These are phyloP conservation scores for Gryganskiella cystojenkinii DNA, from an alignment of 192 early-diverging fungal genomes.

Conservation along the genomic window DNA sequence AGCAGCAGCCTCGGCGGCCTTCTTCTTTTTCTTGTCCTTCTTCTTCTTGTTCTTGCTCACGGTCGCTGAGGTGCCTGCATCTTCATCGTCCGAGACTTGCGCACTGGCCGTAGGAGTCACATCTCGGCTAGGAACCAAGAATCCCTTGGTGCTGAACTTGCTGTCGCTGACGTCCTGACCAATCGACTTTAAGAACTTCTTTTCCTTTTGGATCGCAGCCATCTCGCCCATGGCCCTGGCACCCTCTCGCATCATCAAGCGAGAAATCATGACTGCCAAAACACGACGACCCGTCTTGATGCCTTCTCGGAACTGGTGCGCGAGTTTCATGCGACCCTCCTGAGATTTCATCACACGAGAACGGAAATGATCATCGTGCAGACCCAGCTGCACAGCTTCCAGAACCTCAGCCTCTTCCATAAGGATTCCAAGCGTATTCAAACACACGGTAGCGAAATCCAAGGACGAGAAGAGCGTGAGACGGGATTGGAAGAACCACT, in stretches of 20 bases:
- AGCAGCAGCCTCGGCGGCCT: conserved; percentile 29
- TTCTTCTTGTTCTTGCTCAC: conserved; percentile 58
- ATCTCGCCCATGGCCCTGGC: conserved; percentile 72
- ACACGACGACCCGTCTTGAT: conserved; percentile 74
- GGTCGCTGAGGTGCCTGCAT: conserved; percentile 2
- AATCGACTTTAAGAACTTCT: conserved; percentile 63
- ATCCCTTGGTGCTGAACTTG: conserved; percentile 37
- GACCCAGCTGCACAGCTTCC: conserved; percentile 67
- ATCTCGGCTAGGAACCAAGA: conserved; percentile 41
- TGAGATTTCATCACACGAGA: conserved; percentile 69
- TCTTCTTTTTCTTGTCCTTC: conserved; percentile 51
- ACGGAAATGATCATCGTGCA: conserved; percentile 54
- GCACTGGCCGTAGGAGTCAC: conserved; percentile 42
- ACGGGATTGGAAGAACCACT: conserved; percentile 67
- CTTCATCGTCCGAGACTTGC: conserved; percentile 40
- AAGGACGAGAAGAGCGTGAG: conserved; percentile 65
- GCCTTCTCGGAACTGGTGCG: conserved; percentile 76
- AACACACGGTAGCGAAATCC: conserved; percentile 64
- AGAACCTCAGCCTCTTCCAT: conserved; percentile 81
- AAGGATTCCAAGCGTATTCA: conserved; percentile 72
- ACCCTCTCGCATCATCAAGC: conserved; percentile 80
- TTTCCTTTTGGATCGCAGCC: conserved; percentile 63
- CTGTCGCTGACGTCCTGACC: conserved; percentile 49
- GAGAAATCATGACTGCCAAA: conserved; percentile 76
- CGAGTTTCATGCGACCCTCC: conserved; percentile 68